phyloP scores from a whole-genome alignment of 352 stramenopile species.

The Pythium sukuiense region DNA sequence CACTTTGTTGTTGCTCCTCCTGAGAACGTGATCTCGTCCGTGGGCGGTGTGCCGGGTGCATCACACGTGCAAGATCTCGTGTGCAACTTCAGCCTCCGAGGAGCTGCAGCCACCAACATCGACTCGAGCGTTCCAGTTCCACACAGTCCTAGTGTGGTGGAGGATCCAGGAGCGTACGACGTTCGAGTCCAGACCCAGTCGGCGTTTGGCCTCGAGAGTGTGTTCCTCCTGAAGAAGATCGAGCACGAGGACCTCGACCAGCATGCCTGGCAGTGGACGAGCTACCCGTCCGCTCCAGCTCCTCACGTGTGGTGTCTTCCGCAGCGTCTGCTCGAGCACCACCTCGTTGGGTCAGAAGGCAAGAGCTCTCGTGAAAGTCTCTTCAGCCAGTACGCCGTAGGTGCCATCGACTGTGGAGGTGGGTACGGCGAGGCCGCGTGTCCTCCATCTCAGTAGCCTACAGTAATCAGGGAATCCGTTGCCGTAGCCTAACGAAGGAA shows the following conservation, averaged over 20 bases:
- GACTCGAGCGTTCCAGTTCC: not conserved
- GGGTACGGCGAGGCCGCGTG: slow-evolving; percentile 33
- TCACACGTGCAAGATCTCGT: slow-evolving; percentile 41
- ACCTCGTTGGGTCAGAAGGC: slow-evolving; percentile 15
- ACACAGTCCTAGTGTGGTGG: slow-evolving; percentile 26
- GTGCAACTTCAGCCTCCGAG: slow-evolving; percentile 26
- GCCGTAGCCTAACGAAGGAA: not conserved
- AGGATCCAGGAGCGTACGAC: slow-evolving; percentile 39
- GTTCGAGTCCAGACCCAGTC: slow-evolving; percentile 44
- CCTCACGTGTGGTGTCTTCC: slow-evolving; percentile 41
- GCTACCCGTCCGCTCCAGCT: slow-evolving; percentile 20
- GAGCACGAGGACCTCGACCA: slow-evolving; percentile 47
- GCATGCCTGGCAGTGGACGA: slow-evolving; percentile 51
- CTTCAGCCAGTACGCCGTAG: slow-evolving; percentile 45
- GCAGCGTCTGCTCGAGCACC: slow-evolving; percentile 43
- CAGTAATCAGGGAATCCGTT: too few relatives aligned
- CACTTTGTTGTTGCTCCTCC: slow-evolving; percentile 46
- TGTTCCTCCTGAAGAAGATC: slow-evolving; percentile 49
- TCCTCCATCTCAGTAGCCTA: slow-evolving; percentile 1
- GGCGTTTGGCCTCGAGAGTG: slow-evolving; percentile 43
- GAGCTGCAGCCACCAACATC: not conserved
- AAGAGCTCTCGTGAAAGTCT: slow-evolving; percentile 25
- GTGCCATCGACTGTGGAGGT: slow-evolving; percentile 51
- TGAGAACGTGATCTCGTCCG: slow-evolving; percentile 30
- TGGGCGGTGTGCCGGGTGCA: slow-evolving; percentile 30